Base-by-base conservation (phyloP, 345 rosid genomes). In the Salix caprea region DNA sequence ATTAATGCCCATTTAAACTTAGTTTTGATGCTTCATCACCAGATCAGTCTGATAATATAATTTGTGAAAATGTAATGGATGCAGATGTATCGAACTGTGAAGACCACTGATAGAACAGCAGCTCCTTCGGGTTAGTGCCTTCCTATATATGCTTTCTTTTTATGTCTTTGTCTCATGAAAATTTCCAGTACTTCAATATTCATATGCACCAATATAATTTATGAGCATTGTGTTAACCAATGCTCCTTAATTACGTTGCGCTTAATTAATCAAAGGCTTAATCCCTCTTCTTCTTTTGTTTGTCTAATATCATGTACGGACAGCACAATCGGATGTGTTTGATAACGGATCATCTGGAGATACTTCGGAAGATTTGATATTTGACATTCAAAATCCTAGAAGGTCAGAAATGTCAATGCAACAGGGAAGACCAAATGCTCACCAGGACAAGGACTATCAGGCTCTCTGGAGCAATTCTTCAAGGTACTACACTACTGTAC, bases 311-410 rank as follows among this genome's bases (percentile, higher is more conserved):
- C 64, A 4, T 58, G 28, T 58, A 23, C 78, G 28, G 23, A 23
- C 78, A 91, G 95, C 90, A 64, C 97, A 92, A 82, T 87, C 90
- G 24, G 97, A 94, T 82, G 81, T 76, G 19, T 84, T 77, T 82
- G 97, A 90, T 24, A 92, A 90, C 80, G 98, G 94, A 69, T 90
- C 92, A 21, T 89, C 96, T 4, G 94, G 90, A 39, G 99, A 96
- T 73, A 94, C 87, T 65, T 94, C 97, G 9, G 99, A 96, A 64
- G 99, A 94, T 71, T 79, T 95, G 80, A 85, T 91, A 87, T 83
- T 92, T 69, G 97, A 91, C 40, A 89, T 84, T 66, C 86, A 84
- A 58, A 91, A 89, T 65, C 79, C 93, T 32, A 84, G 85, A 80
- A 90, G 85, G 40, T 80, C 84, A 7, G 93, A 89, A 69, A 19